A percentile compares a stretch with the other conserved stretches of the same genome.
Evolutionary conservation across 164 flowering plant species (phyloP).

Genomic region (Sedum album): DNA sequence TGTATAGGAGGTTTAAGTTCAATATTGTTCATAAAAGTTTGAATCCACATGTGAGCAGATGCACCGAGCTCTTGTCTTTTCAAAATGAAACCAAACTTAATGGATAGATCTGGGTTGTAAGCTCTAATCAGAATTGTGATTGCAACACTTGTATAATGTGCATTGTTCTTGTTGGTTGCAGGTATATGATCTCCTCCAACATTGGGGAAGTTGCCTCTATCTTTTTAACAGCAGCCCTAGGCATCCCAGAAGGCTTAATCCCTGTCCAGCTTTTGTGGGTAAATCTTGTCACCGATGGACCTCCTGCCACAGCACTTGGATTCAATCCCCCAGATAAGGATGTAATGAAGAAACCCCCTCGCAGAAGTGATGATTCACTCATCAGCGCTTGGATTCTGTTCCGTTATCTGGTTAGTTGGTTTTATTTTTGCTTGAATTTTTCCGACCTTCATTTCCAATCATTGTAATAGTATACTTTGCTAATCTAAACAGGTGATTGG

Average conservation of each 20-base stretch:
- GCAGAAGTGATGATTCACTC: slow-evolving; percentile 76
- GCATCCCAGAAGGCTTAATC: slow-evolving; percentile 86
- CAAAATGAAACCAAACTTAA: neutral
- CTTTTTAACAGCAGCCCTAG: slow-evolving; percentile 81
- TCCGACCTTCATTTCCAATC: neutral
- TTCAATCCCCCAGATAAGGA: slow-evolving; percentile 89
- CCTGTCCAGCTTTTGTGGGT: slow-evolving; percentile 98
- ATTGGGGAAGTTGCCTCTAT: slow-evolving; percentile 94
- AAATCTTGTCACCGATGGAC: slow-evolving; percentile 92
- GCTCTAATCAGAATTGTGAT: too few species aligned
- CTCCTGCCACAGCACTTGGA: slow-evolving; percentile 96
- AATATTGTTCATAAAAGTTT: too few species aligned
- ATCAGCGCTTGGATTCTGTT: slow-evolving; percentile 79
- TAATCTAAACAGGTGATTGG: slow-evolving; percentile 61
- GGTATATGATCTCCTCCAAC: slow-evolving; percentile 94
- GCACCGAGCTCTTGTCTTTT: neutral
- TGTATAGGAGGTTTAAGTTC: too few species aligned
- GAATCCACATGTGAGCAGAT: neutral
- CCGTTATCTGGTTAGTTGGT: slow-evolving; percentile 60
- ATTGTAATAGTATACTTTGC: neutral
- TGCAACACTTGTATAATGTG: neutral
- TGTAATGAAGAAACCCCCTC: slow-evolving; percentile 85
- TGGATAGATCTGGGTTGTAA: neutral
- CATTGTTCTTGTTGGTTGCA: slow-evolving; percentile 15
- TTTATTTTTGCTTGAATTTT: neutral